phyloP scores from a whole-genome alignment of 805 yeast species.

The Kregervanrija fluxuum region DNA sequence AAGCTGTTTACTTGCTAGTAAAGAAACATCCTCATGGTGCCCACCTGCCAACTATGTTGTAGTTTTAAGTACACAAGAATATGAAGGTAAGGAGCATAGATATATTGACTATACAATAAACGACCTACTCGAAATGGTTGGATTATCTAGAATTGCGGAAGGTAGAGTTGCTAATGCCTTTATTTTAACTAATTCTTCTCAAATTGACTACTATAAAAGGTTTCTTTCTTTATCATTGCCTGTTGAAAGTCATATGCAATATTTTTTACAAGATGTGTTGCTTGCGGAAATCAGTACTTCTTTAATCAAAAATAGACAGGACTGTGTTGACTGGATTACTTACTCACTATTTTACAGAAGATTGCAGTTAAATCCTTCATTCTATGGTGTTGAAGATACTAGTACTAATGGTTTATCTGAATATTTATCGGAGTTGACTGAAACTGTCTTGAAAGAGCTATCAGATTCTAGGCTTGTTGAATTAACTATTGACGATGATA shows the following conservation, averaged over 20 bases:
- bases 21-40: constrained; percentile 42
- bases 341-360: constrained; percentile 79
- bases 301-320: constrained; percentile 62
- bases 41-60: constrained; percentile 52
- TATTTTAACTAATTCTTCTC: constrained; percentile 50
- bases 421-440: constrained; percentile 77
- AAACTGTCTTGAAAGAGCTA: constrained; percentile 58
- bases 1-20: constrained; percentile 51
- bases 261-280: constrained; percentile 57
- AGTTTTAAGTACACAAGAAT: constrained; percentile 63
- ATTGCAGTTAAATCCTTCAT: constrained; percentile 76
- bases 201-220: constrained; percentile 57
- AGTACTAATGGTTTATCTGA: constrained; percentile 69
- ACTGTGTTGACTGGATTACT: constrained; percentile 86
- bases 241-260: constrained; percentile 66
- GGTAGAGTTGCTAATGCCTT: constrained; percentile 35
- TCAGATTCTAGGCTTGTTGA: constrained; percentile 56
- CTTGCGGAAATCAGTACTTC: constrained; percentile 66
- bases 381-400: constrained; percentile 67
- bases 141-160: constrained; percentile 28
- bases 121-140: constrained; percentile 61
- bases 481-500: constrained; percentile 34
- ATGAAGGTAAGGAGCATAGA: constrained; percentile 69
- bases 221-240: constrained; percentile 74
- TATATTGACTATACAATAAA: constrained; percentile 60